Evolutionary conservation across 2,329 filamentous ascomycete species (phyloP), one percentile per base, ranked within the genome.

Genomic region (Triangularia verruculosa): DNA sequence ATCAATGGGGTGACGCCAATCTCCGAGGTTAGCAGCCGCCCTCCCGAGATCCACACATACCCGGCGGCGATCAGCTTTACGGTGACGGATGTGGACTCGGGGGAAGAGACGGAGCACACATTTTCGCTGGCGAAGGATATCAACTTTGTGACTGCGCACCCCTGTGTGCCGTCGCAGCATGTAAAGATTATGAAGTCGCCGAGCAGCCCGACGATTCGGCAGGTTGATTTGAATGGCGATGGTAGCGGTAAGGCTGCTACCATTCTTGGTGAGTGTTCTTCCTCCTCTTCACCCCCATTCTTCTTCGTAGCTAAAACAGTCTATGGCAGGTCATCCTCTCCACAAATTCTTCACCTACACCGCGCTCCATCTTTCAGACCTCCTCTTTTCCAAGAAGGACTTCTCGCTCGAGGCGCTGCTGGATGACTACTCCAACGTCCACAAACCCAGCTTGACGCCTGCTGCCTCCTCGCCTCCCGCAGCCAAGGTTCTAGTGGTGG

Each of bases 101-200:
- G 78, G 1, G 75, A 79, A 53, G 75, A 73, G 52, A 69, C 73
- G 25, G 71, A 80, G 61, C 69, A 80, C 59, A 78, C 77, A 1
- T 79, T 82, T 59, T 70, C 79, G 0, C 73, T 90, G 9, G 74
- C 76, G 5, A 83, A 86, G 67, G 86, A 89, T 63, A 80, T 89
- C 22, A 83, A 83, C 68, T 89, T 89, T 71, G 84, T 89, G 17
- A 89, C 87, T 0, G 86, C 86, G 0, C 86, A 89, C 68, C 87
- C 87, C 0, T 90, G 87, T 69, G 80, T 84, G 4, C 82, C 84
- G 1, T 86, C 85, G 1, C 79, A 80, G 58, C 79, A 82, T 61
- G 82, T 86, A 2, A 83, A 81, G 66, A 82, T 88, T 61, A 71
- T 88, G 58, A 86, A 83, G 71, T 85, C 85, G 13, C 83, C 85